A percentile compares a stretch with the other conserved stretches of the same genome.
These are phyloP conservation scores for Paxillus ammoniavirescens DNA, from an alignment of 768 basidiomycete genomes.

Conservation along the genomic window DNA sequence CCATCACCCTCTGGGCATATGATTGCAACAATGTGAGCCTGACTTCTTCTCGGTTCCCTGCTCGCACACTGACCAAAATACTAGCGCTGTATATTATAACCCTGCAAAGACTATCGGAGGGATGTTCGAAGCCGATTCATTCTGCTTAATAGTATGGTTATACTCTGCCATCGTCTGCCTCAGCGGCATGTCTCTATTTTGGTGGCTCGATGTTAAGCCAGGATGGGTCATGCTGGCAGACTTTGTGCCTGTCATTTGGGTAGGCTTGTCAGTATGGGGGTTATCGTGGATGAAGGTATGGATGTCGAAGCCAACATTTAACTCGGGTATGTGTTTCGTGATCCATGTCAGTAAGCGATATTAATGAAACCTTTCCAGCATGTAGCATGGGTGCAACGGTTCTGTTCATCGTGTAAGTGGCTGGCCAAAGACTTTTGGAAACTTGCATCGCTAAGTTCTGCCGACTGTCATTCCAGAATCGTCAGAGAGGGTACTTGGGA, in stretches of 20 bases:
- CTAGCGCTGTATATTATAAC: slow-evolving; percentile 82
- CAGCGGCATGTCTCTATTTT: slow-evolving; percentile 73
- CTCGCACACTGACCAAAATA: slow-evolving; percentile 7
- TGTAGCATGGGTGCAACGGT: slow-evolving; percentile 85
- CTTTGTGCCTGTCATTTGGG: slow-evolving; percentile 71
- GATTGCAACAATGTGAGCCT: slow-evolving; percentile 81
- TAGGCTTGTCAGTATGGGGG: slow-evolving; percentile 77
- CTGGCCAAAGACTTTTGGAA: not conserved
- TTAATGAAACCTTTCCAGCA: slow-evolving; percentile 39
- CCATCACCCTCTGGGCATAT: slow-evolving; percentile 85
- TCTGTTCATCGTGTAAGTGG: slow-evolving; percentile 73
- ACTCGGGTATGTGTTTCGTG: slow-evolving; percentile 58
- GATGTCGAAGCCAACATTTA: slow-evolving; percentile 88
- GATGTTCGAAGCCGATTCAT: slow-evolving; percentile 90
- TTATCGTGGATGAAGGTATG: slow-evolving; percentile 91
- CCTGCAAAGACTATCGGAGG: slow-evolving; percentile 91
- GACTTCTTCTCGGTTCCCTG: not conserved
- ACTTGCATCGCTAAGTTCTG: not conserved
- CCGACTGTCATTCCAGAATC: slow-evolving; percentile 43
- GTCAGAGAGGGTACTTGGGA: slow-evolving; percentile 87
- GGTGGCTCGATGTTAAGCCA: slow-evolving; percentile 69
- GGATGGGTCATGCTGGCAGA: slow-evolving; percentile 79
- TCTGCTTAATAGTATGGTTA: slow-evolving; percentile 66
- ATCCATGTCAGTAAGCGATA: not conserved
- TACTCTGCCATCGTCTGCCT: slow-evolving; percentile 75